Conservation (phyloP, 257 asterid genomes). For the Ajuga chamaepitys region DNA sequence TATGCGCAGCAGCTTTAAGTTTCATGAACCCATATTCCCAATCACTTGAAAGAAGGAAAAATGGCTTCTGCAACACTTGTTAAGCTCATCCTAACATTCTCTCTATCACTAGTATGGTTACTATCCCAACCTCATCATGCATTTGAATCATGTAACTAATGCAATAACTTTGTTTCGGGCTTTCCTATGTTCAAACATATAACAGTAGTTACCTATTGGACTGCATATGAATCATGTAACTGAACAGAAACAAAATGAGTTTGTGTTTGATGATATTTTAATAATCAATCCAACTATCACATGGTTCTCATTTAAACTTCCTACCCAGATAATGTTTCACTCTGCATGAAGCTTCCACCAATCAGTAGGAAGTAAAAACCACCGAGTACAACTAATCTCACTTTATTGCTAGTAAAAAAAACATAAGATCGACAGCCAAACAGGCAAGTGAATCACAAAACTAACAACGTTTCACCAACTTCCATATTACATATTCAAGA, state of each 20-base stretch:
- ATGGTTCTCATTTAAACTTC: background rate
- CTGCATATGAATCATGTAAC: background rate
- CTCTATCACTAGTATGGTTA: conserved; percentile 13
- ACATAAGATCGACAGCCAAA: background rate
- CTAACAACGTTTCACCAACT: background rate
- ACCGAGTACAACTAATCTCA: background rate
- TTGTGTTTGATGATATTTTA: background rate
- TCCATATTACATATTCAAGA: background rate
- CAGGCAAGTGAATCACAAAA: background rate
- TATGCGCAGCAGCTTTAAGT: no score
- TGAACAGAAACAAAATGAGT: background rate
- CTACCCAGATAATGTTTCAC: background rate
- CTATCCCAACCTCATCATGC: conserved; percentile 5
- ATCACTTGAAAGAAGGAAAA: no score
- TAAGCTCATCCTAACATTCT: conserved; percentile 8
- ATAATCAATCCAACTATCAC: background rate
- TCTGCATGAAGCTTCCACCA: background rate
- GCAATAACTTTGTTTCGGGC: background rate
- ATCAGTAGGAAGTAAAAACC: background rate
- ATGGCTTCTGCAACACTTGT: no score
- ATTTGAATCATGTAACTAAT: background rate
- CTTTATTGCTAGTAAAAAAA: background rate
- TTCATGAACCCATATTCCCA: no score
- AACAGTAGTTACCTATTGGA: background rate
- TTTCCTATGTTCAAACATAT: background rate